phyloP scores from a whole-genome alignment of 2,329 filamentous ascomycete species.

The Aspergillus oerlinghausenensis region DNA sequence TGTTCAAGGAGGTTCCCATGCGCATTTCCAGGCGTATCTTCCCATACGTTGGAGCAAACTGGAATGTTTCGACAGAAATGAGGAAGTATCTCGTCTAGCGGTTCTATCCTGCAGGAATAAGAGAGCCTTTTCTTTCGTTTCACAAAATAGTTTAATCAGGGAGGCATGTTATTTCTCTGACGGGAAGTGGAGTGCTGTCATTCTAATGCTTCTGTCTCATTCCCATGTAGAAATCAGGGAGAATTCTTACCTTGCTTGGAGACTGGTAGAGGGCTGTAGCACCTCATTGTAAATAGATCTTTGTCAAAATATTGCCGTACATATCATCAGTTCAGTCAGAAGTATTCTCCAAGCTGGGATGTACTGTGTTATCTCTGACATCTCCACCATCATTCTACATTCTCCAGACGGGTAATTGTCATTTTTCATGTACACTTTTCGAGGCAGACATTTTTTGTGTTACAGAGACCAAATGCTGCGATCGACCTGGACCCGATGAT shows the following conservation, averaged over 20 bases:
- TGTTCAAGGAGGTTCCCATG: too few relatives aligned
- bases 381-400: too few relatives aligned
- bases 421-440: neutral
- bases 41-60: neutral
- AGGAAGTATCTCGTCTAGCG: neutral
- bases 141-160: neutral
- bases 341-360: too few relatives aligned
- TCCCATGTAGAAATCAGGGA: too few relatives aligned
- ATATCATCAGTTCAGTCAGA: too few relatives aligned
- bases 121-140: neutral
- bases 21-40: too few relatives aligned
- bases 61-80: neutral
- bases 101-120: neutral
- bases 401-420: too few relatives aligned
- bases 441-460: neutral
- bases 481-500: neutral
- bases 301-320: too few relatives aligned
- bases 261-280: too few relatives aligned
- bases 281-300: too few relatives aligned
- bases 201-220: neutral
- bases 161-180: neutral
- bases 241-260: too few relatives aligned
- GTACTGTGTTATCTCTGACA: too few relatives aligned
- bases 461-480: neutral
- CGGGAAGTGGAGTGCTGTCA: neutral